Base-by-base conservation (phyloP, 1,284 basidiomycete species). In the Tilletia setariae region DNA sequence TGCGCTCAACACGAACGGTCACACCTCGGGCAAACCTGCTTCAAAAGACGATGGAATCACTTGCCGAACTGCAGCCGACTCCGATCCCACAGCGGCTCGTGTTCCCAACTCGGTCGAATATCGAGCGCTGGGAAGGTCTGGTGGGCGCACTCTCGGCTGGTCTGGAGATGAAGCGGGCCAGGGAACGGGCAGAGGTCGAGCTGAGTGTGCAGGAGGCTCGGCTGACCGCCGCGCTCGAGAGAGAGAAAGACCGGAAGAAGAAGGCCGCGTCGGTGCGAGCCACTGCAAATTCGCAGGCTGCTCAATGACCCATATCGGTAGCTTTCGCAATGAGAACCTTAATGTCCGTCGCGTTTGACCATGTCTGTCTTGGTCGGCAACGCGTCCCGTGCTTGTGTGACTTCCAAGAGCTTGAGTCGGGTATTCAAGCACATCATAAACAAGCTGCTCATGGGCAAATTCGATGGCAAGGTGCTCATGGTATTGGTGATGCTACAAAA, bases 121-220 rank as follows among this genome's bases (percentile, higher is more conserved):
- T 77, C 15, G 81, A 82, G 53, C 80, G 78, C 66, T 83, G 81
- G 80, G 81, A 83, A 64, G 79, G 78, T 16, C 72, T 83, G 11
- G 63, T 82, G 8, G 81, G 81, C 11, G 81, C 81, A 3, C 77
- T 81, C 8, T 79, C 79, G 35, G 75, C 76, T 30, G 69, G 75
- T 7, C 68, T 82, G 61, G 81, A 83, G 69, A 71, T 83, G 72
- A 73, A 79, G 53, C 79, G 76, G 61, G 77, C 80, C 65, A 56
- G 80, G 42, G 81, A 83, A 43, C 49, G 78, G 35, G 81, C 79
- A 8, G 76, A 80, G 44, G 66, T 59, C 1, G 76, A 78, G 63
- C 63, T 76, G 42, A 51, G 16, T 19, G 32, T 30, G 67, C 63
- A 42, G 28, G 66, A 44, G 67, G 63, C 73, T 67, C 13, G 49